Conservation (phyloP, 2,329 filamentous ascomycete species). For the Venturiaceae sp. region DNA sequence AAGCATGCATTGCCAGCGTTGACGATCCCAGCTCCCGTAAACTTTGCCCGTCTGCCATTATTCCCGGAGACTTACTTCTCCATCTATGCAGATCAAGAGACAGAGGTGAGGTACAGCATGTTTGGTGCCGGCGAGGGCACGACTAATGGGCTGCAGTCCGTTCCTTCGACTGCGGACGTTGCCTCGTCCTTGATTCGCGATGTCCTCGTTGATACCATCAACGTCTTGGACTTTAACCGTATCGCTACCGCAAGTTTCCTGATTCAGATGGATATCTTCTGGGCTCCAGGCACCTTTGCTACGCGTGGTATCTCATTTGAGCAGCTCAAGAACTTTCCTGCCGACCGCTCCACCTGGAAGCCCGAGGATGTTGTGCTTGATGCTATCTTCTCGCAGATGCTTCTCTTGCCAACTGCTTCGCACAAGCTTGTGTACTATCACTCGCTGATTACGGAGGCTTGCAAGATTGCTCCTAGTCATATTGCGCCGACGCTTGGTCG, state of each 20-base stretch:
- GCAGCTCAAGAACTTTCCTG: slow-evolving; percentile 58
- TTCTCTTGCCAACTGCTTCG: slow-evolving; percentile 76
- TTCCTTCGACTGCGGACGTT: slow-evolving; percentile 67
- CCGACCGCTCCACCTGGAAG: slow-evolving; percentile 79
- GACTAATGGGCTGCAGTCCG: slow-evolving; percentile 42
- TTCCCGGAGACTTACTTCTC: slow-evolving; percentile 94
- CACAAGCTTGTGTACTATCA: slow-evolving; percentile 97
- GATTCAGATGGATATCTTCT: slow-evolving; percentile 93
- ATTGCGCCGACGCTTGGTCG: slow-evolving; percentile 89
- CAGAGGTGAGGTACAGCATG: slow-evolving; percentile 38
- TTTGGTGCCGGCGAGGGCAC: background rate
- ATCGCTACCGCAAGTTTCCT: slow-evolving; percentile 78
- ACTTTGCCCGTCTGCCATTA: slow-evolving; percentile 62
- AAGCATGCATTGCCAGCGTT: slow-evolving; percentile 75
- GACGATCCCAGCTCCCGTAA: slow-evolving; percentile 63
- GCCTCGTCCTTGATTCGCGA: slow-evolving; percentile 79
- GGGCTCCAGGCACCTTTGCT: slow-evolving; percentile 79
- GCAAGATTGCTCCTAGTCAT: slow-evolving; percentile 92
- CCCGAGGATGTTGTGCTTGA: slow-evolving; percentile 97
- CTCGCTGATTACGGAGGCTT: slow-evolving; percentile 85
- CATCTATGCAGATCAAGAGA: slow-evolving; percentile 77
- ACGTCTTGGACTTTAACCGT: slow-evolving; percentile 86
- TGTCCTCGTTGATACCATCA: slow-evolving; percentile 82
- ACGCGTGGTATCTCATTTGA: slow-evolving; percentile 92
- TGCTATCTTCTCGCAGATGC: slow-evolving; percentile 90